Base-by-base conservation (phyloP, 352 stramenopile genomes). In the Globisporangium paddicum region DNA sequence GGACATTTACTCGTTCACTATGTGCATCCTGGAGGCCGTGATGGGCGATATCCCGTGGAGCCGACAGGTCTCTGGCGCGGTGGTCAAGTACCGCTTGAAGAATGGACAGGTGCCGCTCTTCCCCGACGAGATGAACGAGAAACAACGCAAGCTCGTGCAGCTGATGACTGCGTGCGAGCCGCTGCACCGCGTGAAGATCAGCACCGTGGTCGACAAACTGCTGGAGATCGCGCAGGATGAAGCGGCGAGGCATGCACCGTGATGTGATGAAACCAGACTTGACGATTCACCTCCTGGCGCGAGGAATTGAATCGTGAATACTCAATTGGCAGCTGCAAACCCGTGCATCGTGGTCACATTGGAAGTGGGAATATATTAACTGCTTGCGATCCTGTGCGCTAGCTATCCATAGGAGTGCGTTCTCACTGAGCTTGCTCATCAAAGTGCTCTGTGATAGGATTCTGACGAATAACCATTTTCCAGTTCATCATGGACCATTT, bases 1-100 rank as follows among this genome's bases (percentile, higher is more conserved):
- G 21, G 42, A 32, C 21, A 48, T 49, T 19, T 55, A 55, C 16
- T 41, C 48, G 48, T 41, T 55, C 34, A 13, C 28, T 2, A 56
- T 41, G 50, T 56, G 32, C 23, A 56, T 45, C 1, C 10, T 56
- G 32, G 30, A 56, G 35, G n/a, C 23, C 13, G 30, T 45, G 30
- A 56, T n/a, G 19, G 50, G 32, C 14, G 50, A 56, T 19, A 30
- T 41, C 10, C 50, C 50, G 1, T 56, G 30, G 50, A 30, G 16
- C 14, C 8, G 45, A 14, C 25, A 51, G 10, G 21, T 51, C 25
- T 2, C 16, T 16, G 25, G 28, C 6, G 45, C 7, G 11, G 45
- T 13, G 45, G 25, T 37, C 5, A 51, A 51, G 8, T 51, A 34
- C 8, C 25, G 45, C 18, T 14, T 51, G 26, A 51, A 51, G 45